Evolutionary conservation across 495 filamentous ascomycete species (phyloP).

Genomic region (Tetracladium marchalianum): DNA sequence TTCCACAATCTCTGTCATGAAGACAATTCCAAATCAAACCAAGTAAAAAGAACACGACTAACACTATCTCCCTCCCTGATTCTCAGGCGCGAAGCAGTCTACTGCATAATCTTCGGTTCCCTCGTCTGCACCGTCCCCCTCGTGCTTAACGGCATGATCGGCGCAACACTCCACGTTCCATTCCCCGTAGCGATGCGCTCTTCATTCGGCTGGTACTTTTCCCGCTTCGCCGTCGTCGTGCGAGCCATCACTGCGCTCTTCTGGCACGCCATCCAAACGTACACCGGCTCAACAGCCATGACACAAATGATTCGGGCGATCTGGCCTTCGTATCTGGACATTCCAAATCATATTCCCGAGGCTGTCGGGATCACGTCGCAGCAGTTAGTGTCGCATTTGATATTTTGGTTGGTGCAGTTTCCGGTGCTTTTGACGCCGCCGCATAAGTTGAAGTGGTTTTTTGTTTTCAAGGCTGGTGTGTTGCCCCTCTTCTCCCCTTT

Average conservation of each 20-base stretch:
- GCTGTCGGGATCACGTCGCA: conserved; percentile 39
- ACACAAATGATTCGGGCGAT: conserved; percentile 33
- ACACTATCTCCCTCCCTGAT: not conserved
- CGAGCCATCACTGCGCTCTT: conserved; percentile 35
- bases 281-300: conserved; percentile 32
- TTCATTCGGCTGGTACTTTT: conserved; percentile 33
- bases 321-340: conserved; percentile 30
- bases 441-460: conserved; percentile 39
- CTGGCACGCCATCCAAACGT: conserved; percentile 37
- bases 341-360: conserved; percentile 38
- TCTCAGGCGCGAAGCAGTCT: conserved; percentile 27
- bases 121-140: conserved; percentile 32
- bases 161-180: conserved; percentile 33
- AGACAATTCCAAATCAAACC: too few species aligned
- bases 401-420: conserved; percentile 39
- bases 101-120: conserved; percentile 30
- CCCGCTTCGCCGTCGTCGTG: conserved; percentile 29
- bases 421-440: conserved; percentile 39
- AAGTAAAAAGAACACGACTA: not conserved
- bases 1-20: too few species aligned
- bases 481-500: not conserved
- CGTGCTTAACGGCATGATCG: conserved; percentile 37
- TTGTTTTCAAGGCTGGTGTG: conserved; percentile 33
- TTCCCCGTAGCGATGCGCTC: conserved; percentile 31
- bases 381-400: conserved; percentile 36